Evolutionary conservation across 495 filamentous ascomycete genomes (phyloP).

Genomic region (Ramalina peruviana): DNA sequence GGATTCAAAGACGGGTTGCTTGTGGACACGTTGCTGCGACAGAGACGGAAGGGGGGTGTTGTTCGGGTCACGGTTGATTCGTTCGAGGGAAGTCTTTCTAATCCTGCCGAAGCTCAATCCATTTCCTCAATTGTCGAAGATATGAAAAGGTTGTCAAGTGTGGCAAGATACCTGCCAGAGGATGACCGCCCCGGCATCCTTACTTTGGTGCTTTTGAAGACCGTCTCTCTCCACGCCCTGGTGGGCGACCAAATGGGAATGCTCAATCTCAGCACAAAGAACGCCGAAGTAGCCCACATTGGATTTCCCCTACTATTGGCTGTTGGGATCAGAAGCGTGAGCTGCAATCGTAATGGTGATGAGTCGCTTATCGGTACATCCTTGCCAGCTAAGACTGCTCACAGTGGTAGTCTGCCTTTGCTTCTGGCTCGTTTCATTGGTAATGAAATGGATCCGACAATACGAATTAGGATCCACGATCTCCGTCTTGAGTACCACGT

Average conservation of each 20-base stretch:
- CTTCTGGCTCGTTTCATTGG: conserved; percentile 76
- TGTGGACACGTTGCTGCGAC: conserved; percentile 79
- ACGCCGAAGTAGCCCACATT: conserved; percentile 69
- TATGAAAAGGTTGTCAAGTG: conserved; percentile 63
- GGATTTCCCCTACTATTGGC: conserved; percentile 70
- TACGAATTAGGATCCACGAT: conserved; percentile 76
- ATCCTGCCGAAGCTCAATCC: conserved; percentile 43
- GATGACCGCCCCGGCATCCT: conserved; percentile 88
- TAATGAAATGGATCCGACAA: conserved; percentile 82
- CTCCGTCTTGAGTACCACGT: conserved; percentile 75
- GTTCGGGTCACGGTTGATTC: conserved; percentile 53
- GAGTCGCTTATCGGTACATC: conserved; percentile 56
- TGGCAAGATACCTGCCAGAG: conserved; percentile 89
- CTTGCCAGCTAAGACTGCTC: conserved; percentile 15
- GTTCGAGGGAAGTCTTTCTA: conserved; percentile 41
- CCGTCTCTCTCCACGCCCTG: conserved; percentile 42
- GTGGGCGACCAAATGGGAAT: conserved; percentile 51
- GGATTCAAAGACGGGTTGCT: conserved; percentile 90
- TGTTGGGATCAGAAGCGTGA: conserved; percentile 47
- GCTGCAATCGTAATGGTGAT: conserved; percentile 43
- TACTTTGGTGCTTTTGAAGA: conserved; percentile 52
- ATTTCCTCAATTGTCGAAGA: conserved; percentile 65
- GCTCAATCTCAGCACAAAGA: conserved; percentile 38
- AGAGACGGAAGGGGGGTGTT: conserved; percentile 79
- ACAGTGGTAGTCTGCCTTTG: conserved; percentile 22